These are phyloP conservation scores for Aspergillus luchuensis DNA, from an alignment of 2,329 filamentous ascomycete genomes.

Conservation along the genomic window DNA sequence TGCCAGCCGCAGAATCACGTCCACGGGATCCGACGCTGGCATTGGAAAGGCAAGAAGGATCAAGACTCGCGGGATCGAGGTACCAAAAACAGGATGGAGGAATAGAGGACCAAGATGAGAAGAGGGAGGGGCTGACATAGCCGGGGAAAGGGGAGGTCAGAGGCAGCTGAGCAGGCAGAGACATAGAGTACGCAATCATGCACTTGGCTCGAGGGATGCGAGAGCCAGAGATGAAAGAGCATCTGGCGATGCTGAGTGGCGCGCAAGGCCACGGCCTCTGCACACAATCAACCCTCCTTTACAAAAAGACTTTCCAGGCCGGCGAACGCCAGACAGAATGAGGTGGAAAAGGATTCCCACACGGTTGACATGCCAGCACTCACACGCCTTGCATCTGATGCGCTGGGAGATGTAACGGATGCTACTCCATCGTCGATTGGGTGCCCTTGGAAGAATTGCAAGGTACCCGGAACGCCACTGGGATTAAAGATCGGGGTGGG, in stretches of 20 bases:
- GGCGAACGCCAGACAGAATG: neutral
- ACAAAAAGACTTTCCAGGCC: neutral
- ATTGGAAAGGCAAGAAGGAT: neutral
- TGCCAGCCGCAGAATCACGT: neutral
- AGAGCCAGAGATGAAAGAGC: neutral
- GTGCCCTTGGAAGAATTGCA: neutral
- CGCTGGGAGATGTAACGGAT: neutral
- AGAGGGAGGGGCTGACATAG: neutral
- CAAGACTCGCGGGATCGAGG: neutral
- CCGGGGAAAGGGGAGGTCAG: neutral
- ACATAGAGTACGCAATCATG: conserved; percentile 5
- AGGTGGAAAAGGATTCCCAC: neutral
- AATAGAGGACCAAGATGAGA: neutral
- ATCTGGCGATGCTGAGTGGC: neutral
- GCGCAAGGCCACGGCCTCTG: neutral
- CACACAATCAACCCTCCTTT: neutral
- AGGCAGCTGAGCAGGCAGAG: neutral
- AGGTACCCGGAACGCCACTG: neutral
- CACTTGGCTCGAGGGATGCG: neutral
- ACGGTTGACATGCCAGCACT: neutral
- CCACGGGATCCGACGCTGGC: neutral
- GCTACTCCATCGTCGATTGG: neutral
- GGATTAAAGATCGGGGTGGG: neutral
- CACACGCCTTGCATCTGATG: conserved; percentile 4
- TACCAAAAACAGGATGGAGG: neutral